A percentile compares a stretch with the other conserved stretches of the same genome.
These are phyloP conservation scores for Ceratocystis cubensis DNA, from an alignment of 2,329 filamentous ascomycete species.

Conservation along the genomic window DNA sequence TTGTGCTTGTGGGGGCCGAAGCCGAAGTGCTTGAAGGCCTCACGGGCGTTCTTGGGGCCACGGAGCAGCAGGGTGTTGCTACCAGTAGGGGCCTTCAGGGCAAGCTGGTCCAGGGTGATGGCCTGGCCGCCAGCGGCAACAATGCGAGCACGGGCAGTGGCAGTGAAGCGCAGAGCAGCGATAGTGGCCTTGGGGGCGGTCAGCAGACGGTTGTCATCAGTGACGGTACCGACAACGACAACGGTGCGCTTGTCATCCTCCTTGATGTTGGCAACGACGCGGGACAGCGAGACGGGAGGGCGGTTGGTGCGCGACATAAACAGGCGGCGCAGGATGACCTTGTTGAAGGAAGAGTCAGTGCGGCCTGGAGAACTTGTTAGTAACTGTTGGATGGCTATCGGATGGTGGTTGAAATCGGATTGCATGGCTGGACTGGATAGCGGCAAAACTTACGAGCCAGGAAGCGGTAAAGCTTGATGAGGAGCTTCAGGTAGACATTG, in stretches of 20 bases:
- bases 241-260: constrained; percentile 68
- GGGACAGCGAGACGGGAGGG: constrained; percentile 84
- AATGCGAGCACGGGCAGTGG: constrained; percentile 89
- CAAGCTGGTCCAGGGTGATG: constrained; percentile 94
- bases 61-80: constrained; percentile 94
- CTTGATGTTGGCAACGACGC: constrained; percentile 63
- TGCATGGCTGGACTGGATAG: background rate
- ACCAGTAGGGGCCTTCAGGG: constrained; percentile 86
- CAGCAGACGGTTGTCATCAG: constrained; percentile 91
- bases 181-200: constrained; percentile 84
- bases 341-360: constrained; percentile 97
- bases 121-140: constrained; percentile 85
- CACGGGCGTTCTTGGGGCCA: constrained; percentile 94
- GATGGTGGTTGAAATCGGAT: background rate
- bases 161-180: constrained; percentile 91
- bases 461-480: constrained; percentile 98
- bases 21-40: constrained; percentile 98
- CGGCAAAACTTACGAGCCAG: constrained; percentile 64
- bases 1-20: constrained; percentile 97
- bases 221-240: constrained; percentile 88
- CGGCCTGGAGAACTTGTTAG: constrained; percentile 47
- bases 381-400: background rate
- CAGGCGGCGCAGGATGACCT: constrained; percentile 90
- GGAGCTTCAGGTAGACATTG: constrained; percentile 93
- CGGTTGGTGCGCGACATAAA: constrained; percentile 99